phyloP scores from a whole-genome alignment of 345 rosid genomes.

The Melaleuca alternifolia region DNA sequence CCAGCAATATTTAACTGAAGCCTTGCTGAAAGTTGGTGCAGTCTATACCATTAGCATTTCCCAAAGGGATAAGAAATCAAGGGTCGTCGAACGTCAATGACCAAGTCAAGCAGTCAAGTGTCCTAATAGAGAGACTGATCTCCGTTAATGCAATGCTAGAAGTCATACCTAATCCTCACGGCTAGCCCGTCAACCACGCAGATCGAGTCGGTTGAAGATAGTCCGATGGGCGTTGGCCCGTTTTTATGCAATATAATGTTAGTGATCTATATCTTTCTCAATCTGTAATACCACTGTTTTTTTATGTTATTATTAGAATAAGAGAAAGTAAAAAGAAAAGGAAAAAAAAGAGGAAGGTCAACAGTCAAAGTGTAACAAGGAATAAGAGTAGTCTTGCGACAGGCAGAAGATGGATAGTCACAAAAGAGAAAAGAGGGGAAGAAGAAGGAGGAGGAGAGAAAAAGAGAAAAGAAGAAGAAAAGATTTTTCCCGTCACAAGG shows the following conservation, averaged over 20 bases:
- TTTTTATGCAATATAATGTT: not conserved
- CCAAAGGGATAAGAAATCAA: not conserved
- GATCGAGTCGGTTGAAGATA: not conserved
- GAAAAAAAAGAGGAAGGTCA: too few species aligned
- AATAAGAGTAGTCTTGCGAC: too few species aligned
- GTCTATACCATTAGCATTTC: not conserved
- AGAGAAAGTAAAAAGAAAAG: too few species aligned
- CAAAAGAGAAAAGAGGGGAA: too few species aligned
- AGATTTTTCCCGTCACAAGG: too few species aligned
- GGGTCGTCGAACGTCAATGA: not conserved
- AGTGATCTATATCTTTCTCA: not conserved
- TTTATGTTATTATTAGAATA: too few species aligned
- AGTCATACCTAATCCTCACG: not conserved
- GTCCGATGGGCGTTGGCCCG: not conserved
- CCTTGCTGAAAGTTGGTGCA: not conserved
- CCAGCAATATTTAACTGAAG: not conserved
- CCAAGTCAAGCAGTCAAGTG: not conserved
- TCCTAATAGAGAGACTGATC: not conserved
- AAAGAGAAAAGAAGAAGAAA: too few species aligned
- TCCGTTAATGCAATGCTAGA: not conserved
- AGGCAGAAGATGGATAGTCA: too few species aligned
- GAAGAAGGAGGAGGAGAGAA: too few species aligned
- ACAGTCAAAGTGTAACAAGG: too few species aligned
- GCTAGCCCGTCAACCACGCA: not conserved
- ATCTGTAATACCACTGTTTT: too few species aligned